These are phyloP conservation scores for Orobanche coerulescens DNA, from an alignment of 257 asterid genomes.

Conservation along the genomic window DNA sequence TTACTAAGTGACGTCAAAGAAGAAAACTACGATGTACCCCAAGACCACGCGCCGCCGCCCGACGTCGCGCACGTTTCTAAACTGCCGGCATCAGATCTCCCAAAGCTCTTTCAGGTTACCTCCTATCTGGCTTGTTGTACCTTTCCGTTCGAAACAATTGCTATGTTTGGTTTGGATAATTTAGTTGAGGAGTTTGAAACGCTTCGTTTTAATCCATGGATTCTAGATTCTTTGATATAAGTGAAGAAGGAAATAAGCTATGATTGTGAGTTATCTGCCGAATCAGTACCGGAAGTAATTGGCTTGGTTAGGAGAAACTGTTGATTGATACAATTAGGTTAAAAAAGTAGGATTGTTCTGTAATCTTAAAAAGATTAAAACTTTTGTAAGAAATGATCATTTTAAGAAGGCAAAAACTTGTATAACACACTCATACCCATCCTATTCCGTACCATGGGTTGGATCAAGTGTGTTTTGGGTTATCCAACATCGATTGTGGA, in stretches of 20 bases:
- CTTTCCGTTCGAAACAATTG: background rate
- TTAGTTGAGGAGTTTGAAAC: background rate
- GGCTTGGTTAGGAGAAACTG: background rate
- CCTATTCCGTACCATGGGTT: too few species aligned
- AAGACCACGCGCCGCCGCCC: constrained; percentile 24
- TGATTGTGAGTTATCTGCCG: background rate
- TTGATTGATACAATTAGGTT: background rate
- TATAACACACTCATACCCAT: too few species aligned
- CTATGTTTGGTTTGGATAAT: background rate
- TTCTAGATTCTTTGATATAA: background rate
- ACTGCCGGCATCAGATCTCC: constrained; percentile 42
- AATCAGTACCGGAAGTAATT: constrained; percentile 2
- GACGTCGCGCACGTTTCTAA: constrained; percentile 26
- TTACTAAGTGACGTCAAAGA: constrained; percentile 67
- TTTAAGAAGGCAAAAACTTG: too few species aligned
- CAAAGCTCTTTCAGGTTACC: constrained; percentile 59
- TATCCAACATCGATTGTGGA: too few species aligned
- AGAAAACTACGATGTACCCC: constrained; percentile 24
- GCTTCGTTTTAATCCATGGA: background rate
- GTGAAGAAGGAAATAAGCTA: background rate
- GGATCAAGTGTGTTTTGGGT: too few species aligned
- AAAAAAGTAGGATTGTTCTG: background rate
- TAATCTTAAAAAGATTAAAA: background rate
- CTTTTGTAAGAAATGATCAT: background rate
- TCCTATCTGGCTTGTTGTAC: background rate